Percentiles rank a stretch among this genome's conserved stretches.
Conservation (phyloP, 306 rosid species). For the Mimosa bimucronata region DNA sequence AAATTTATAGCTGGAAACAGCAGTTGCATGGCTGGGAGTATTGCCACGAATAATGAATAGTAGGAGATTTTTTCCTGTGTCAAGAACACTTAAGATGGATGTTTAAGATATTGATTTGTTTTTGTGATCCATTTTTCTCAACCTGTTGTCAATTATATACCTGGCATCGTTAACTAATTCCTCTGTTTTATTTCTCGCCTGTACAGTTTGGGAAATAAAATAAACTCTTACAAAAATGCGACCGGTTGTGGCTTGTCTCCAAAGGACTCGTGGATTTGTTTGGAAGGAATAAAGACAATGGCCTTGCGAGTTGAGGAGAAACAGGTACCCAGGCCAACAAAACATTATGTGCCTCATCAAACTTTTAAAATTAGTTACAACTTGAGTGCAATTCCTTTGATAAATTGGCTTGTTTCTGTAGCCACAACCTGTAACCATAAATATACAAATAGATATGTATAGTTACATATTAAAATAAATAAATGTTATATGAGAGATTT, state of each 20-base stretch:
- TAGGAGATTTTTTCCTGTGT: conserved; percentile 27
- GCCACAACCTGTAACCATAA: no score
- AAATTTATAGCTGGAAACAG: background rate
- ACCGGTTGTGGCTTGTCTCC: conserved; percentile 71
- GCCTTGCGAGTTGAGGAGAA: conserved; percentile 64
- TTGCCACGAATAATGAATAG: conserved; percentile 61
- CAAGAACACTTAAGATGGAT: conserved; percentile 1
- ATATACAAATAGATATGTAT: no score
- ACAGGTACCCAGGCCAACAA: conserved; percentile 46
- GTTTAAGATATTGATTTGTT: no score
- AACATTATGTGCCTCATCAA: no score
- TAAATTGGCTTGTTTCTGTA: no score
- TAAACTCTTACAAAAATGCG: conserved; percentile 61
- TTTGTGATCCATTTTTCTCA: no score
- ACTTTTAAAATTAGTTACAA: no score
- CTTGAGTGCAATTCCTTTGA: no score
- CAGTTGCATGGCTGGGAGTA: conserved; percentile 67
- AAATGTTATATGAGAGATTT: background rate
- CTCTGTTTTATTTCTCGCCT: no score
- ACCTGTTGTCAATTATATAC: no score
- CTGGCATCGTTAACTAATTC: no score
- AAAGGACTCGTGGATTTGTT: conserved; percentile 63
- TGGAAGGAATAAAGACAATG: conserved; percentile 68
- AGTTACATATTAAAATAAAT: no score
- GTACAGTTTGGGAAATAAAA: conserved; percentile 52